Evolutionary conservation across 441 rosid genomes (phyloP).

Genomic region (Arabidopsis hybrid): DNA sequence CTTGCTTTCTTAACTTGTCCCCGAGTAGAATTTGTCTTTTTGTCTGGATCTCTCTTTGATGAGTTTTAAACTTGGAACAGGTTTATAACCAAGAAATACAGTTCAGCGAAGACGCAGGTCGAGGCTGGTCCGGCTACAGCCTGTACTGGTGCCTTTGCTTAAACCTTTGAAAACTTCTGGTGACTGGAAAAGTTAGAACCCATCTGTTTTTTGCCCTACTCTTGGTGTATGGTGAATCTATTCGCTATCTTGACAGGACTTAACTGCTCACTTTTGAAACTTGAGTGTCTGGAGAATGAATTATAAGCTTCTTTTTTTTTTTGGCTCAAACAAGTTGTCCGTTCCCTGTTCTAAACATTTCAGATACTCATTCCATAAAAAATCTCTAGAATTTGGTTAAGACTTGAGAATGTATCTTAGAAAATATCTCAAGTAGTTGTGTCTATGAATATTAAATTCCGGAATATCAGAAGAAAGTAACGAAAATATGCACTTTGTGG

Average conservation of each 20-base stretch:
- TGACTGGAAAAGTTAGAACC: constrained; percentile 6
- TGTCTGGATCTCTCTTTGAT: constrained; percentile 15
- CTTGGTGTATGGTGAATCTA: constrained; percentile 17
- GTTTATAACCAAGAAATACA: constrained; percentile 91
- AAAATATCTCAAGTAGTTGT: background rate
- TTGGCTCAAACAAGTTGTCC: constrained; percentile 5
- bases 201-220: constrained; percentile 19
- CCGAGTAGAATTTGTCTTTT: background rate
- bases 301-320: background rate
- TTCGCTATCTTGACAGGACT: constrained; percentile 27
- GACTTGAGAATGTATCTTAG: background rate
- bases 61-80: constrained; percentile 45
- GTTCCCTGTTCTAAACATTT: background rate
- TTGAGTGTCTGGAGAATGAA: constrained; percentile 9
- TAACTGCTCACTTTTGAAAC: constrained; percentile 27
- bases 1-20: constrained; percentile 14
- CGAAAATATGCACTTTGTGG: background rate
- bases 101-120: constrained; percentile 62
- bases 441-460: background rate
- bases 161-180: constrained; percentile 29
- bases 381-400: background rate
- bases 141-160: constrained; percentile 72
- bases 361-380: background rate
- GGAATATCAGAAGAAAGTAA: background rate
- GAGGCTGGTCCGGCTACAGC: constrained; percentile 83